Evolutionary conservation across 73 alveolate species (phyloP), one percentile per base, ranked within the genome.

Genomic region (Paramecium bursaria): DNA sequence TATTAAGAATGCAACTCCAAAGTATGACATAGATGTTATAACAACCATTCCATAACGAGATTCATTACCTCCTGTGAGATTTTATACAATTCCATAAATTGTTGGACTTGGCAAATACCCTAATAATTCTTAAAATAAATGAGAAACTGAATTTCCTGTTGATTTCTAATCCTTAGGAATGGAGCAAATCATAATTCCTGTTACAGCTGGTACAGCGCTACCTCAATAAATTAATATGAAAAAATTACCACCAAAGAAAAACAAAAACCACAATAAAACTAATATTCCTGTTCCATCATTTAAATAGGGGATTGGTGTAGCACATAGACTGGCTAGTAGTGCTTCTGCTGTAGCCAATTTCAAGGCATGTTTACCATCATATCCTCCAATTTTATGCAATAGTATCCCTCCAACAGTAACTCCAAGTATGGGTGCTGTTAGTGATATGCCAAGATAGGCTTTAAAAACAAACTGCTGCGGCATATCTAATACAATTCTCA

Each of bases 101-200:
- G 74, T 75, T 0, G 99, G 99, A 0, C 98, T 91, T n/a, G 99
- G 99, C 21, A 96, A 53, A 88, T 87, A 96, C 1, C 99, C 99
- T 26, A 96, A 74, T 15, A 96, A 75, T 86, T 96, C 95, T 74
- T 96, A 92, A 46, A 85, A 89, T 15, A 94, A 53, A 73, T 89
- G 93, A 31, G 98, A 95, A 31, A 94, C 60, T 29, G 98, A 94
- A 85, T 94, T 96, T 21, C 98, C 98, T 35, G 86, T 47, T 47
- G 97, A 96, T 90, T 94, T 93, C 52, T 85, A 77, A 57, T 86
- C 88, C 39, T 74, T 90, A 1, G 97, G 96, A 19, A 92, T 87
- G 2, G 98, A 93, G 73, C 87, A 74, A 27, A 96, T 87, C 95
- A 94, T 75, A 4, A 94, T 74, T 1, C 97, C 99, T 7, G 97